phyloP scores from a whole-genome alignment of 2,329 filamentous ascomycete genomes.

The Dryadomyces quercus-mongolicae region DNA sequence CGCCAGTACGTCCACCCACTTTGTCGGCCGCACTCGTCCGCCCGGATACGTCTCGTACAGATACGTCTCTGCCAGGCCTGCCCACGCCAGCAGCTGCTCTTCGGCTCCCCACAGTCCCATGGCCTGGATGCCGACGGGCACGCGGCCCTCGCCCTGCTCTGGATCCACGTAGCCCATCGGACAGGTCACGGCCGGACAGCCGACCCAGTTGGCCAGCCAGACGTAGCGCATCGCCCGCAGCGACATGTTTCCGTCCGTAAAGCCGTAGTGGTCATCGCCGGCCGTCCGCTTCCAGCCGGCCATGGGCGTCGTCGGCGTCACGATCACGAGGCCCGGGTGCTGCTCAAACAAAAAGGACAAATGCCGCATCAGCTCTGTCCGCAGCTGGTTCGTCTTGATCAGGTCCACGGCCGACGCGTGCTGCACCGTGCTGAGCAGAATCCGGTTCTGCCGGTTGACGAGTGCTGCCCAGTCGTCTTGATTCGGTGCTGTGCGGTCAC shows the following conservation, averaged over 20 bases:
- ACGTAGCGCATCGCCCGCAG: slow-evolving; percentile 77
- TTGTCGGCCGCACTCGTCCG: slow-evolving; percentile 35
- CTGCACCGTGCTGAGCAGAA: slow-evolving; percentile 53
- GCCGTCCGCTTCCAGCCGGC: slow-evolving; percentile 57
- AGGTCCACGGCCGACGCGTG: slow-evolving; percentile 59
- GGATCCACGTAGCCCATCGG: slow-evolving; percentile 62
- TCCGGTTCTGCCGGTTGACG: slow-evolving; percentile 54
- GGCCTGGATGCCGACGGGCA: slow-evolving; percentile 51
- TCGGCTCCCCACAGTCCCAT: slow-evolving; percentile 57
- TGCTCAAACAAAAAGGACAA: slow-evolving; percentile 56
- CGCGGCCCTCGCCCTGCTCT: slow-evolving; percentile 40
- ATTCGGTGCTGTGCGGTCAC: slow-evolving; percentile 26
- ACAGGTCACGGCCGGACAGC: slow-evolving; percentile 61
- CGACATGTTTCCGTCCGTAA: slow-evolving; percentile 60
- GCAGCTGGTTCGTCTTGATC: slow-evolving; percentile 59
- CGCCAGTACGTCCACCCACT: slow-evolving; percentile 47
- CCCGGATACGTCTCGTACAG: slow-evolving; percentile 31
- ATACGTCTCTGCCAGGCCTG: slow-evolving; percentile 43
- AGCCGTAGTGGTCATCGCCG: slow-evolving; percentile 54
- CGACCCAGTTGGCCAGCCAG: slow-evolving; percentile 73
- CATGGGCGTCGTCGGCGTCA: slow-evolving; percentile 67
- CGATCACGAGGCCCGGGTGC: slow-evolving; percentile 64
- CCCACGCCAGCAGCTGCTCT: slow-evolving; percentile 50
- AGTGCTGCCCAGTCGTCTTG: slow-evolving; percentile 37
- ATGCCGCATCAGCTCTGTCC: slow-evolving; percentile 68